A percentile compares a stretch with the other conserved stretches of the same genome.
Evolutionary conservation across 1,284 basidiomycete species (phyloP).

Genomic region (Sanghuangporus weigelae): DNA sequence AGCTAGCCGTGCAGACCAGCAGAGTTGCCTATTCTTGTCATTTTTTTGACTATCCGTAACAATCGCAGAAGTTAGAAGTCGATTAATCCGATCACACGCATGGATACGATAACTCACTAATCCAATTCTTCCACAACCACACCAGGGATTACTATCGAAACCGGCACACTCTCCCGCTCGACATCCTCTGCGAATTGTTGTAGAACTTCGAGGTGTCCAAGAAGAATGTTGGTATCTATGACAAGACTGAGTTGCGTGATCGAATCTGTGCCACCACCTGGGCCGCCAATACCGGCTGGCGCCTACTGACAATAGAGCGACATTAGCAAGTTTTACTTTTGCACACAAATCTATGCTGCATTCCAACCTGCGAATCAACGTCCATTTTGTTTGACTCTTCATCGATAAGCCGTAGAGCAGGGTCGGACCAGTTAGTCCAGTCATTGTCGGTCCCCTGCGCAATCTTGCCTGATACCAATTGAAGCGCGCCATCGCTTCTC

Average conservation of each 20-base stretch:
- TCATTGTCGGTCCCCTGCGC: neutral
- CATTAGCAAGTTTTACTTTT: neutral
- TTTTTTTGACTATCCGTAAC: constrained; percentile 50
- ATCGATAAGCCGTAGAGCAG: constrained; percentile 15
- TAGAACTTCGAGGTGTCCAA: constrained; percentile 58
- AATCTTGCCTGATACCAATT: too few relatives aligned
- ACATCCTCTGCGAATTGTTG: constrained; percentile 59
- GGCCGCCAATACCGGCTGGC: neutral
- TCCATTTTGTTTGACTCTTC: constrained; percentile 16
- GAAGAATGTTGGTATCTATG: constrained; percentile 68
- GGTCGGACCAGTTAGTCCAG: constrained; percentile 8
- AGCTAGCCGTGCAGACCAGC: constrained; percentile 65
- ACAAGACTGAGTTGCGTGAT: constrained; percentile 40
- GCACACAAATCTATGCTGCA: neutral
- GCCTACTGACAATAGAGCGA: neutral
- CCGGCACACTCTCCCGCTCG: constrained; percentile 40
- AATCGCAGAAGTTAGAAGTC: neutral
- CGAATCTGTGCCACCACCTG: neutral
- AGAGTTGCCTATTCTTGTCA: constrained; percentile 40
- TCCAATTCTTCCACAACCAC: constrained; percentile 71
- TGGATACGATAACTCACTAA: constrained; percentile 37
- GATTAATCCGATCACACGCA: neutral
- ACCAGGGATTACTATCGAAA: constrained; percentile 62
- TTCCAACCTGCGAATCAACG: constrained; percentile 8
- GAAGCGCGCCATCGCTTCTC: neutral